These are phyloP conservation scores for Rhizopogon rudus DNA, from an alignment of 768 basidiomycete species.

Conservation along the genomic window DNA sequence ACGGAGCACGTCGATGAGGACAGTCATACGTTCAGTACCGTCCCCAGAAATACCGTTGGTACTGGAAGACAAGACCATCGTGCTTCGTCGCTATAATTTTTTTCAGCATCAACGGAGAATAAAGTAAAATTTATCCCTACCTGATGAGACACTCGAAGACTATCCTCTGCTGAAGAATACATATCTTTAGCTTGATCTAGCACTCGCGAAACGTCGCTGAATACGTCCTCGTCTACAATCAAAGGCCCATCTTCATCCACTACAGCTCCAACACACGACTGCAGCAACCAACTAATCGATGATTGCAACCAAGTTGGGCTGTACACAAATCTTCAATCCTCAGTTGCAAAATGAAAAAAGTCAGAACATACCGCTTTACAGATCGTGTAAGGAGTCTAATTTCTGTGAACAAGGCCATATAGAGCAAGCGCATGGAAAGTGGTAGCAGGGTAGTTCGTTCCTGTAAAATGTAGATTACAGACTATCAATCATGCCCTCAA, in stretches of 20 bases:
- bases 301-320: slow-evolving; percentile 23
- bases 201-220: slow-evolving; percentile 38
- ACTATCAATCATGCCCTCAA: not conserved
- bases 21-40: slow-evolving; percentile 14
- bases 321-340: slow-evolving; percentile 25
- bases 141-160: slow-evolving; percentile 37
- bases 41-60: slow-evolving; percentile 9
- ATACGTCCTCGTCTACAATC: slow-evolving; percentile 31
- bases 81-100: slow-evolving; percentile 37
- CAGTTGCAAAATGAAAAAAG: not conserved
- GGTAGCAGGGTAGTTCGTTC: slow-evolving; percentile 49
- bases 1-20: slow-evolving; percentile 32
- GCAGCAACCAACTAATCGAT: slow-evolving; percentile 26
- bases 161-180: slow-evolving; percentile 47
- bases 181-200: slow-evolving; percentile 42
- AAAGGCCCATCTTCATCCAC: slow-evolving; percentile 24
- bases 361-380: slow-evolving; percentile 48
- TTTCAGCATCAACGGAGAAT: not conserved
- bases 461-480: slow-evolving; percentile 28
- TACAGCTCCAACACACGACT: slow-evolving; percentile 12
- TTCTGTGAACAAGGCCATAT: slow-evolving; percentile 58
- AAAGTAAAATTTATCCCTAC: slow-evolving; percentile 25
- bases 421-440: slow-evolving; percentile 52
- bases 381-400: slow-evolving; percentile 60
- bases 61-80: slow-evolving; percentile 31